These are phyloP conservation scores for Delonix regia DNA, from an alignment of 306 rosid genomes.

Conservation along the genomic window DNA sequence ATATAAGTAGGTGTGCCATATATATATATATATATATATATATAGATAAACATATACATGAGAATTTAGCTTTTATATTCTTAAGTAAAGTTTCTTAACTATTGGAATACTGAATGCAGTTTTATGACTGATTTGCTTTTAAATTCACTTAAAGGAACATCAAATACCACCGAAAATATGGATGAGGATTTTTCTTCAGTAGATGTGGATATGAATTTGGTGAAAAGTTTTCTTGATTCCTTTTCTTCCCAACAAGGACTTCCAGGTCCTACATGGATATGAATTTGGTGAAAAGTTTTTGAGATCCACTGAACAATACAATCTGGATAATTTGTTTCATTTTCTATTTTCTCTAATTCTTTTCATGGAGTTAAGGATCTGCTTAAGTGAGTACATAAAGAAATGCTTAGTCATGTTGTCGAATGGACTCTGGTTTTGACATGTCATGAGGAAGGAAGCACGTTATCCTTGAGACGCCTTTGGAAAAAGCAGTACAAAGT, in stretches of 20 bases:
- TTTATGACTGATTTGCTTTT: conserved; percentile 11
- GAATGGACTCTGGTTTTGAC: conserved; percentile 18
- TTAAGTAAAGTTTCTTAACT: background rate
- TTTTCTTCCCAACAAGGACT: conserved; percentile 95
- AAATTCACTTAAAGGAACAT: conserved; percentile 61
- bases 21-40: no score
- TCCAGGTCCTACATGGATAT: conserved; percentile 94
- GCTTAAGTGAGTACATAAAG: conserved; percentile 4
- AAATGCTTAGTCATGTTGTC: conserved; percentile 16
- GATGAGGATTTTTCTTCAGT: conserved; percentile 86
- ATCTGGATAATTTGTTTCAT: conserved; percentile 16
- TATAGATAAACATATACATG: no score
- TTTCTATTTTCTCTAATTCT: background rate
- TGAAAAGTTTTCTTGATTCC: conserved; percentile 90
- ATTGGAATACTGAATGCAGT: conserved; percentile 17
- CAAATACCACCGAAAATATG: conserved; percentile 58
- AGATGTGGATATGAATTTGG: conserved; percentile 92
- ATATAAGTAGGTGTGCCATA: background rate
- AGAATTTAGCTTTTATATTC: conserved; percentile 27
- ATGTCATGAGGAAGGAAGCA: background rate
- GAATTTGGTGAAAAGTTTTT: conserved; percentile 31
- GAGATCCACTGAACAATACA: conserved; percentile 8
- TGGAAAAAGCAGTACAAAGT: conserved; percentile 21
- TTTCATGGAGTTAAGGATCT: background rate
- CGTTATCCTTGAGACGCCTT: conserved; percentile 14